Conservation (phyloP, 345 rosid genomes). For the Carallia brachiata region DNA sequence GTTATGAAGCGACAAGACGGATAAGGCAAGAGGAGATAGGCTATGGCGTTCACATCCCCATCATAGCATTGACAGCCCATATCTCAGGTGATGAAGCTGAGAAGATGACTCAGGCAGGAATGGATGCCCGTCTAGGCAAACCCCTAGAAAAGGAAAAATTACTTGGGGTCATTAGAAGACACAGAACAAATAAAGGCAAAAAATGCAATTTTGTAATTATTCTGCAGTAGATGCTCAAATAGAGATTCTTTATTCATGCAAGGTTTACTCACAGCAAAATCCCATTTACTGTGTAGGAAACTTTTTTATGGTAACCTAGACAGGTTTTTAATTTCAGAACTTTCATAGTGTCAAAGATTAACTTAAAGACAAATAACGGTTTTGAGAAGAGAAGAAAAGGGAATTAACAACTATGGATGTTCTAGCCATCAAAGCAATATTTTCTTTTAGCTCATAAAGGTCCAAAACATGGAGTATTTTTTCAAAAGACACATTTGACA, state of each 20-base stretch:
- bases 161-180: slow-evolving; percentile 3
- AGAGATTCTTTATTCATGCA: background rate
- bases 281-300: too few relatives aligned
- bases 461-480: too few relatives aligned
- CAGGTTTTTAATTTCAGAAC: too few relatives aligned
- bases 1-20: slow-evolving; percentile 25
- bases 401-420: too few relatives aligned
- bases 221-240: background rate
- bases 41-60: slow-evolving; percentile 13
- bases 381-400: too few relatives aligned
- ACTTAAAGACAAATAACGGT: too few relatives aligned
- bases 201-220: background rate
- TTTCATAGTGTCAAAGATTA: too few relatives aligned
- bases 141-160: background rate
- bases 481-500: too few relatives aligned
- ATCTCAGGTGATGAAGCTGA: background rate
- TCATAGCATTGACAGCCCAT: slow-evolving; percentile 24
- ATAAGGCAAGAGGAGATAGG: slow-evolving; percentile 19
- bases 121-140: slow-evolving; percentile 20
- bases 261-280: background rate
- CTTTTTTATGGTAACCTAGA: too few relatives aligned
- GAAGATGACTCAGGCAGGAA: slow-evolving; percentile 18
- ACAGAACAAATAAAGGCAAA: background rate
- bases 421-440: too few relatives aligned
- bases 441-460: too few relatives aligned